These are phyloP conservation scores for Cercospora zeina DNA, from an alignment of 2,329 filamentous ascomycete species.

Conservation along the genomic window DNA sequence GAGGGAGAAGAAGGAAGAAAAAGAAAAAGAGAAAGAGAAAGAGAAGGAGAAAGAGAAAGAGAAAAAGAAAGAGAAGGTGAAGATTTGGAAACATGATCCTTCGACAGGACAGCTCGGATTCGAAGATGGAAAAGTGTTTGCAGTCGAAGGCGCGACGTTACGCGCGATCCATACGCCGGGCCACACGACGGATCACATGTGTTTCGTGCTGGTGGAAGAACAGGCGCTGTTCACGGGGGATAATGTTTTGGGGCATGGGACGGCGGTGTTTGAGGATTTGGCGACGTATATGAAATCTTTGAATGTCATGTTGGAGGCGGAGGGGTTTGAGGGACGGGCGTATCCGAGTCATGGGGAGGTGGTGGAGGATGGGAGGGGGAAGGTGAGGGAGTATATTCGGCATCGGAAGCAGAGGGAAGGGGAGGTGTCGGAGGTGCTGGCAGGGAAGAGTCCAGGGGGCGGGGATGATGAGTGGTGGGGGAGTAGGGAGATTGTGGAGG, in stretches of 20 bases:
- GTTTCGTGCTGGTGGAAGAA: conserved; percentile 69
- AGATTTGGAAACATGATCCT: conserved; percentile 30
- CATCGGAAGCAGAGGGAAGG: conserved; percentile 79
- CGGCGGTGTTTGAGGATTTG: conserved; percentile 75
- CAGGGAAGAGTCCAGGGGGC: conserved; percentile 30
- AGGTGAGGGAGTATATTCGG: conserved; percentile 77
- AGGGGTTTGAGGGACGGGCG: conserved; percentile 64
- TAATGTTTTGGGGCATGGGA: conserved; percentile 84
- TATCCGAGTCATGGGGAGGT: conserved; percentile 89
- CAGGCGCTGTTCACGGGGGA: conserved; percentile 85
- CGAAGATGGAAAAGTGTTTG: conserved; percentile 57
- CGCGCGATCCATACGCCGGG: conserved; percentile 69
- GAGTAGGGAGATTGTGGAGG: conserved; percentile 78
- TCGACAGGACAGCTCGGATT: conserved; percentile 53
- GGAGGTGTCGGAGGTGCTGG: conserved; percentile 69
- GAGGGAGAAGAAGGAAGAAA: too few relatives aligned
- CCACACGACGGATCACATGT: conserved; percentile 81
- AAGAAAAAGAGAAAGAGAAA: too few relatives aligned
- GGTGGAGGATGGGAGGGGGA: conserved; percentile 68
- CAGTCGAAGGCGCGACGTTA: conserved; percentile 63
- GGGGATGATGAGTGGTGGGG: conserved; percentile 55
- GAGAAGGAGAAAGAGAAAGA: too few relatives aligned
- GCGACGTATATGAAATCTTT: conserved; percentile 67
- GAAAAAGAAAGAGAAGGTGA: conserved; percentile 9
- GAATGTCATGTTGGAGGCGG: conserved; percentile 60